Base-by-base conservation (phyloP, 2,329 filamentous ascomycete genomes). In the Chaetomiaceae sp. region DNA sequence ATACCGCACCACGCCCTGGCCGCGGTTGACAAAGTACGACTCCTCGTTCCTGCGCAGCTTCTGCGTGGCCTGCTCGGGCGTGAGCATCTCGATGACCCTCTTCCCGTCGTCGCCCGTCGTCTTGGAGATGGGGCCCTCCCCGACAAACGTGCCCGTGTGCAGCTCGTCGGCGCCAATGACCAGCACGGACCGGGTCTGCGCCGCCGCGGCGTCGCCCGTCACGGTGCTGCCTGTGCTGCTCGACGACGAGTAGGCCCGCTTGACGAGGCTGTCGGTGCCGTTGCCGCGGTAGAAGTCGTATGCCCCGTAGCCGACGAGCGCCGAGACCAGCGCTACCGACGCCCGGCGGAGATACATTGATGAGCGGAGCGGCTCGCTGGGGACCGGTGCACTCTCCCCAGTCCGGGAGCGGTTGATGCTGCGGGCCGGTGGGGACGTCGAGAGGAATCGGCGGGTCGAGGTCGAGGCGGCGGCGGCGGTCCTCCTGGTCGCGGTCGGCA, bases 31-130 rank as follows among this genome's bases (percentile, higher is more conserved):
- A 9, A 91, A 76, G 71, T 91, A 97, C 27, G 91, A 96, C 73
- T 95, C 85, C 72, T 99, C 91, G 66, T 89, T 89, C 68, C 87
- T 85, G 62, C 94, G 82, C 64, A 99, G 75, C 75, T 92, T 95
- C 65, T 89, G 82, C 14, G 91, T 95, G 22, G 90, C 91, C 77
- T 99, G 91, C 55, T 96, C 92, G 1, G 92, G 88, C 11, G 89
- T 95, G 71, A 99, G 77, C 92, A 99, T 99, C 75, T 96, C 92
- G 55, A 99, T 77, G 31, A 96, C 87, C 66, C 88, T 89, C 60
- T 87, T 83, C 27, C 91, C 90, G 68, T 87, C 87, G 67, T 90
- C 87, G 72, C 91, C 88, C 3, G 87, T 90, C 64, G 88, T 82
- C 74, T 99, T 99, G 42, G 88, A 88, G 56, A 99, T 83, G 19